These are phyloP conservation scores for Globisporangium parvum DNA, from an alignment of 352 stramenopile genomes.

Conservation along the genomic window DNA sequence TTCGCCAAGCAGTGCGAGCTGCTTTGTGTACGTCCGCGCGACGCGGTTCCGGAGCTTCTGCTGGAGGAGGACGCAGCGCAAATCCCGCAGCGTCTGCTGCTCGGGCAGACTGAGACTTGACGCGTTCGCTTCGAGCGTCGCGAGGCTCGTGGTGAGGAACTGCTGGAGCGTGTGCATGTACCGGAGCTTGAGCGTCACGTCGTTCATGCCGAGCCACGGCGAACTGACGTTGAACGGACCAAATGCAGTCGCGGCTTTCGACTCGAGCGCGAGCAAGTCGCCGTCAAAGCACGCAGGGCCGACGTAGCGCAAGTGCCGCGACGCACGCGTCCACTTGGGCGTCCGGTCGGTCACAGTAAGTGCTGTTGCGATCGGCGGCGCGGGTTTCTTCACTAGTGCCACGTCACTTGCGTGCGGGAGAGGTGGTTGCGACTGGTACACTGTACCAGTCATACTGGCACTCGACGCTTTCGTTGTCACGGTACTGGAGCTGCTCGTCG, in stretches of 20 bases:
- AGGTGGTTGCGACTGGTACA: neutral
- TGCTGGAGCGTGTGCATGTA: conserved; percentile 71
- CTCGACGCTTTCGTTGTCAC: too few species aligned
- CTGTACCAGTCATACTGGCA: neutral
- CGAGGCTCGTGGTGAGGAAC: conserved; percentile 55
- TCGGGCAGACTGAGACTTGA: conserved; percentile 33
- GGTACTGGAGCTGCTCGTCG: too few species aligned
- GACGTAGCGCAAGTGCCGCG: conserved; percentile 46
- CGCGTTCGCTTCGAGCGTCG: conserved; percentile 45
- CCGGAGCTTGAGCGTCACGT: conserved; percentile 64
- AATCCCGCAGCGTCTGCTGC: conserved; percentile 41
- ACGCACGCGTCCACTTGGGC: conserved; percentile 58
- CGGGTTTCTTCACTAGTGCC: neutral
- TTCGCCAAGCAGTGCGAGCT: conserved; percentile 59
- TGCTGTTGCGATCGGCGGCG: neutral
- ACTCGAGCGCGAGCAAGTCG: conserved; percentile 54
- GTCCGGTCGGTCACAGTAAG: conserved; percentile 33
- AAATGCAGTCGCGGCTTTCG: conserved; percentile 45
- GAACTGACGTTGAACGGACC: conserved; percentile 53
- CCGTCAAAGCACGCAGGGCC: conserved; percentile 62
- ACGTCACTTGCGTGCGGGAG: neutral
- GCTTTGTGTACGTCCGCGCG: conserved; percentile 51
- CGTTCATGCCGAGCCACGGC: conserved; percentile 58
- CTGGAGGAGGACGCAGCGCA: conserved; percentile 70
- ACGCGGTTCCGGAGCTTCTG: conserved; percentile 63